These are phyloP conservation scores for Colletotrichum godetiae DNA, from an alignment of 2,329 filamentous ascomycete species.

Conservation along the genomic window DNA sequence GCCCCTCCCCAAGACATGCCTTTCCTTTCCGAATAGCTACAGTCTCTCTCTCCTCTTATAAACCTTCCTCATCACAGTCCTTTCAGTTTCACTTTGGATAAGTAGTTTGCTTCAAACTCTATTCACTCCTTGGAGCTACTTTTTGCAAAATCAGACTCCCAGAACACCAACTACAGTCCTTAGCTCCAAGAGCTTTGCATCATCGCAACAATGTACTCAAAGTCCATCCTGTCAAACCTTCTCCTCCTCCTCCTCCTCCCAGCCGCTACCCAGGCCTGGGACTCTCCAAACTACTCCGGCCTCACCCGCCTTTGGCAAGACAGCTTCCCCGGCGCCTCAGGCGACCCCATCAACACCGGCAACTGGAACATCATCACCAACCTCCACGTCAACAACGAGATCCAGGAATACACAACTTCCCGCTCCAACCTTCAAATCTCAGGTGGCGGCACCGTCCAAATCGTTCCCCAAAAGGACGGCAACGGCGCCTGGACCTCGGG, in stretches of 20 bases:
- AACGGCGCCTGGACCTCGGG: constrained; percentile 60
- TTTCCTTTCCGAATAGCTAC: constrained; percentile 4
- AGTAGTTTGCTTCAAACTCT: not conserved
- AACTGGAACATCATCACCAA: constrained; percentile 60
- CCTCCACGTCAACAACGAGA: constrained; percentile 61
- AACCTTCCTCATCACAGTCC: not conserved
- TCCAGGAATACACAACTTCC: constrained; percentile 58
- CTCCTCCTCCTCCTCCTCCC: constrained; percentile 45
- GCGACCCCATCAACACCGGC: constrained; percentile 43
- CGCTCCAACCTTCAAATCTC: constrained; percentile 61
- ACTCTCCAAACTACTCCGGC: constrained; percentile 52
- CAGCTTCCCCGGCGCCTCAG: constrained; percentile 51
- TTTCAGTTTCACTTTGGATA: not conserved
- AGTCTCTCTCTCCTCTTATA: constrained; percentile 9
- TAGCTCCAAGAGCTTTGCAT: not conserved
- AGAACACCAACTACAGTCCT: constrained; percentile 4
- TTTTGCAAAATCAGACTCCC: not conserved
- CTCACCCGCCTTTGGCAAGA: constrained; percentile 56
- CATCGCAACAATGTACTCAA: constrained; percentile 24
- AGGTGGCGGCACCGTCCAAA: constrained; percentile 62
- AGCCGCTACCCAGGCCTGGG: constrained; percentile 46
- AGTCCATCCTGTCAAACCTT: not conserved
- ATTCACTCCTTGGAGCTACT: not conserved
- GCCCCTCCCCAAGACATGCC: constrained; percentile 25
- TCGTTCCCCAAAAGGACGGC: constrained; percentile 56